Evolutionary conservation across 1,139 yeast genomes (phyloP), one percentile per base, ranked within the genome.

Genomic region (Candida gigantensis): DNA sequence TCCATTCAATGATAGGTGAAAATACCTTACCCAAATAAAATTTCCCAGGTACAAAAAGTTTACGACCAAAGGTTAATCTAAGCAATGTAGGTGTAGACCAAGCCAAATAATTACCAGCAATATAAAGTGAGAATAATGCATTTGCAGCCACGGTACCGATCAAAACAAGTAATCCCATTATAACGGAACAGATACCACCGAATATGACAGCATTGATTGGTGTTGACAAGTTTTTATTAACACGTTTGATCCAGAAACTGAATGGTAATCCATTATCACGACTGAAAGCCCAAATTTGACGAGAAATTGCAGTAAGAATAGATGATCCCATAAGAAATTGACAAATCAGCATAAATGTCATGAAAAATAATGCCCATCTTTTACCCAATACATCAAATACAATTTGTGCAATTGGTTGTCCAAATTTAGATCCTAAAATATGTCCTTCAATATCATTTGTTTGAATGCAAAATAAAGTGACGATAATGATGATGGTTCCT

Each of bases 311-410:
- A 28, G 56, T 46, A 18, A 60, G 49, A 33, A 59, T 51, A 2
- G 65, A 60, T n/a, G 53, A 52, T 23, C 87, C 88, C 86, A 82
- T 82, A 35, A 79, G 54, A 58, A 74, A 79, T 54, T 79, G 85
- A 37, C 82, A 80, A 47, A 69, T 59, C 3, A 81, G 78, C 49
- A 77, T 76, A 32, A 79, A 53, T 1, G 74, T 53, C 81, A 79
- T 77, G 38, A 82, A 75, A 1, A 78, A 81, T 50, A 77, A 68
- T 2, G 88, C 81, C 87, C 89, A 82, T 32, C 68, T 65, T 52
- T 77, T 77, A 32, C 90, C 90, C 39, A 83, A 64, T 1, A 81
- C 72, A 53, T 83, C 81, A 51, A 65, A 72, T 42, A 81, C 66
- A 35, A 83, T 69, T 58, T 81, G 88, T 10, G 90, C 88, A 59